These are phyloP conservation scores for Agaricus subrufescens DNA, from an alignment of 768 basidiomycete species.

Conservation along the genomic window DNA sequence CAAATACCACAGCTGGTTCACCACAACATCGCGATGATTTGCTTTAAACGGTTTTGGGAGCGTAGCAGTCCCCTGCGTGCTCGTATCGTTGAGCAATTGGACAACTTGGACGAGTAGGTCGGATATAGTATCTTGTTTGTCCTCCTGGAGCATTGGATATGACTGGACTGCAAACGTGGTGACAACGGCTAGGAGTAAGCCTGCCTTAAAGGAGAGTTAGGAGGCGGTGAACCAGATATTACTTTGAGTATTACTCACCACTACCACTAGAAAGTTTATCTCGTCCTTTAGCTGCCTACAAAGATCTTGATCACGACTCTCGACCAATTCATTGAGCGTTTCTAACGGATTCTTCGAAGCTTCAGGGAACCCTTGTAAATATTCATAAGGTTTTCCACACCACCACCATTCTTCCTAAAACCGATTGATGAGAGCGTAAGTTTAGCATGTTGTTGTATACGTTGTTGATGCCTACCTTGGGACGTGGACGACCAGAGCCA, in stretches of 20 bases:
- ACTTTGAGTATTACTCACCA: slow-evolving; percentile 1
- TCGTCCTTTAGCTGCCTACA: slow-evolving; percentile 1
- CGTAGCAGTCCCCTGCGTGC: background rate
- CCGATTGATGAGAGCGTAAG: no score
- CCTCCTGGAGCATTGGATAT: background rate
- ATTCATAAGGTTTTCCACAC: no score
- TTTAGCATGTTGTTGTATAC: no score
- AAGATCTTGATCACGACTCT: background rate
- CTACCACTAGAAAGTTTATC: background rate
- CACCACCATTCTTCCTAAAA: no score
- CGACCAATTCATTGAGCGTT: background rate
- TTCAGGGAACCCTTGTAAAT: background rate
- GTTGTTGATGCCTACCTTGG: no score
- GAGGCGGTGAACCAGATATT: background rate
- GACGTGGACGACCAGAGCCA: no score
- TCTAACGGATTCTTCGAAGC: background rate
- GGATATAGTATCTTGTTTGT: slow-evolving; percentile 6
- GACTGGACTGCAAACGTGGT: slow-evolving; percentile 4
- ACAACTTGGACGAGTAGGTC: background rate
- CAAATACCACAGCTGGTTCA: slow-evolving; percentile 6
- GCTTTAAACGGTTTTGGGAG: background rate
- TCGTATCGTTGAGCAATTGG: slow-evolving; percentile 1
- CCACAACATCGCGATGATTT: background rate
- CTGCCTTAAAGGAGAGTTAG: background rate
- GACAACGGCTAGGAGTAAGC: slow-evolving; percentile 4